These are phyloP conservation scores for Nephelium lappaceum DNA, from an alignment of 345 rosid genomes.

Conservation along the genomic window DNA sequence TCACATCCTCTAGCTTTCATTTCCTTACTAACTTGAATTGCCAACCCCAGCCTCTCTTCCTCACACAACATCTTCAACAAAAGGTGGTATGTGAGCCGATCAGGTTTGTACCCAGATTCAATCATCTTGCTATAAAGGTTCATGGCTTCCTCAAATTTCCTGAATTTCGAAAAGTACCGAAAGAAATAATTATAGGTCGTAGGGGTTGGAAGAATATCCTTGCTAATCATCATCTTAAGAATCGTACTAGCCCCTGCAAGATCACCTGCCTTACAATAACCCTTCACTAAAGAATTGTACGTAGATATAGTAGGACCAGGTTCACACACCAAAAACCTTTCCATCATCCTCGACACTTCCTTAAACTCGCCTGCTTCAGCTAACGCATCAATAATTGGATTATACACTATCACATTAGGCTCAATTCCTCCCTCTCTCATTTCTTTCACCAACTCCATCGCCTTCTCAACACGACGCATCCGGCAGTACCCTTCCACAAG, in stretches of 20 bases:
- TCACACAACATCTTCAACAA: slow-evolving; percentile 81
- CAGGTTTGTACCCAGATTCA: slow-evolving; percentile 68
- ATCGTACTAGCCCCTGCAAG: slow-evolving; percentile 67
- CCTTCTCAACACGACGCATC: slow-evolving; percentile 66
- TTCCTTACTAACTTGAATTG: slow-evolving; percentile 71
- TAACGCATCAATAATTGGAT: slow-evolving; percentile 76
- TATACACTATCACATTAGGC: slow-evolving; percentile 59
- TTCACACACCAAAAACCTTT: slow-evolving; percentile 60
- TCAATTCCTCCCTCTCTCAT: slow-evolving; percentile 69
- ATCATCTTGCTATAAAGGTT: slow-evolving; percentile 74
- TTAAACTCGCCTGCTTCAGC: slow-evolving; percentile 74
- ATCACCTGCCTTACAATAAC: slow-evolving; percentile 75
- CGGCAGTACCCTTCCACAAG: slow-evolving; percentile 82
- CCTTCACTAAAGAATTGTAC: slow-evolving; percentile 80
- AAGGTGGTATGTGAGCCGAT: slow-evolving; percentile 74
- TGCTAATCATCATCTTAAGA: slow-evolving; percentile 73
- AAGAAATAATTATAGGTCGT: slow-evolving; percentile 82
- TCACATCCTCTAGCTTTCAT: slow-evolving; percentile 73
- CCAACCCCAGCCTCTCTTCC: slow-evolving; percentile 70
- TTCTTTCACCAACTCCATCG: slow-evolving; percentile 61
- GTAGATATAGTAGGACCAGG: slow-evolving; percentile 73
- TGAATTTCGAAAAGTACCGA: slow-evolving; percentile 55
- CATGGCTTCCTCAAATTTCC: slow-evolving; percentile 77
- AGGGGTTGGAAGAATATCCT: slow-evolving; percentile 67
- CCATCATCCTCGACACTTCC: slow-evolving; percentile 73